phyloP scores from a whole-genome alignment of 2,329 filamentous ascomycete species.

The Magnaporthiopsis incrustans region DNA sequence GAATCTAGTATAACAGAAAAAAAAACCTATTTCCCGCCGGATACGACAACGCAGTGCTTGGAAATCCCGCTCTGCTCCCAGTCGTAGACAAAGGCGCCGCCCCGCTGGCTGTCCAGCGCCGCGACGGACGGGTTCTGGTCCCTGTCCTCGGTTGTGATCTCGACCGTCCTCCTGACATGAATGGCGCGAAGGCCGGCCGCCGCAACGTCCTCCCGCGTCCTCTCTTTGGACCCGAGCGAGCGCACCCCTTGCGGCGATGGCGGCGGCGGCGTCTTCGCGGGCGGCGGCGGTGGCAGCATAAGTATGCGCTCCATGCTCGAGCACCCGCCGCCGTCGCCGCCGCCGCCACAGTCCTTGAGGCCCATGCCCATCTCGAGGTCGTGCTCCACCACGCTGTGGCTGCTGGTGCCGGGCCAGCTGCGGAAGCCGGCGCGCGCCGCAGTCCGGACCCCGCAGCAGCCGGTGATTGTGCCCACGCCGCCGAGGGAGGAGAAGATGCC shows the following conservation, averaged over 20 bases:
- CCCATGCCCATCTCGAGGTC: not conserved
- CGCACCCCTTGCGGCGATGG: not conserved
- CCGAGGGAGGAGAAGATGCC: not conserved
- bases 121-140: not conserved
- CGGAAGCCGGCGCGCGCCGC: not conserved
- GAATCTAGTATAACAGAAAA: not conserved
- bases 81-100: not conserved
- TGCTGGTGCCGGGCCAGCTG: too few species aligned
- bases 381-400: not conserved
- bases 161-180: constrained; percentile 4
- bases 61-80: constrained; percentile 5
- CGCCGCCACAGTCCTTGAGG: not conserved
- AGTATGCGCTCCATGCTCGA: constrained; percentile 5
- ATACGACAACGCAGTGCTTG: not conserved
- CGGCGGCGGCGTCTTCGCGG: too few species aligned
- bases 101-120: not conserved
- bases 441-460: not conserved
- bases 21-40: not conserved
- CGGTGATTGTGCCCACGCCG: too few species aligned
- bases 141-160: not conserved
- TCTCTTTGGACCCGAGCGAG: not conserved
- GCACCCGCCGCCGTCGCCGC: not conserved
- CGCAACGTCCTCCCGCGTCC: not conserved
- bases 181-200: not conserved
- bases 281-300: not conserved